Evolutionary conservation across 495 filamentous ascomycete genomes (phyloP).

Genomic region (Daldinia caldariorum): DNA sequence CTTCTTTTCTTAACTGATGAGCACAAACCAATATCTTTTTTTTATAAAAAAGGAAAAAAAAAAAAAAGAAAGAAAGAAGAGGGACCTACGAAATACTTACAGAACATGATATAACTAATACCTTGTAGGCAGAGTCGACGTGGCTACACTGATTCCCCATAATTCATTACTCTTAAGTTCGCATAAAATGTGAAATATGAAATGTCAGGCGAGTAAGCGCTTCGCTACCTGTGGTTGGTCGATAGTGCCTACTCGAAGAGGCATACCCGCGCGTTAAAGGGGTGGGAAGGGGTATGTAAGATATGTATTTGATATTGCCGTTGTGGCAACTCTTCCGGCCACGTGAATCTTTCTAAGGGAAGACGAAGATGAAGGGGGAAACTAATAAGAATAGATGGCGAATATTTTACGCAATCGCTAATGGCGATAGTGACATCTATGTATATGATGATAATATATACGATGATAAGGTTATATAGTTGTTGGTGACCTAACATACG

Average conservation of each 20-base stretch:
- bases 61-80: no score
- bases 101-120: not conserved
- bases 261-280: constrained; percentile 24
- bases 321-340: constrained; percentile 20
- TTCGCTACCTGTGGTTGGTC: constrained; percentile 10
- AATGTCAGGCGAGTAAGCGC: constrained; percentile 38
- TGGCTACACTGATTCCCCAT: not conserved
- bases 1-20: not conserved
- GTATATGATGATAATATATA: not conserved
- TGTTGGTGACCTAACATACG: not conserved
- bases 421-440: constrained; percentile 10
- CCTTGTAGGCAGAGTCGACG: constrained; percentile 4
- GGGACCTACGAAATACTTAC: not conserved
- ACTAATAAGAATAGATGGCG: constrained; percentile 11
- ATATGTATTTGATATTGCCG: constrained; percentile 10
- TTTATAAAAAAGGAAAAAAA: not conserved
- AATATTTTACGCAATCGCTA: constrained; percentile 26
- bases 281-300: not conserved
- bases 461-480: constrained; percentile 2
- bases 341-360: constrained; percentile 20
- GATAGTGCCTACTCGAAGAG: constrained; percentile 13
- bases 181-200: constrained; percentile 18
- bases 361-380: not conserved
- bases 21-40: not conserved
- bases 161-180: not conserved